Evolutionary conservation across 495 filamentous ascomycete genomes (phyloP).

Genomic region (Neurospora sp.): DNA sequence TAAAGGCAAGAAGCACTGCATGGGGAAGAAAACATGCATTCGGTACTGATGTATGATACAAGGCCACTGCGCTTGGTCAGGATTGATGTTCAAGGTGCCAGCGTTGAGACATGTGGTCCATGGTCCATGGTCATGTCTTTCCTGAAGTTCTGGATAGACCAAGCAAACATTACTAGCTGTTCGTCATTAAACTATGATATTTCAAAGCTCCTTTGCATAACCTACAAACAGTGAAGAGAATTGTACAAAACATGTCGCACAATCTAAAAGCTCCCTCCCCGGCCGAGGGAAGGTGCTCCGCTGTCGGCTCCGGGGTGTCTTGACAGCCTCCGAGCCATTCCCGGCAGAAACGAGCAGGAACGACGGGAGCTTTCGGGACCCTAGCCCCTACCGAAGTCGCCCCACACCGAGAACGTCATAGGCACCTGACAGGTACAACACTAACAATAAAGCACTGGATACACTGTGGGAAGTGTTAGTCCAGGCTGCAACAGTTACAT

Average conservation of each 20-base stretch:
- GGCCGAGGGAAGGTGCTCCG: background rate
- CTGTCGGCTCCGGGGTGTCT: background rate
- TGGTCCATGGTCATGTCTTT: background rate
- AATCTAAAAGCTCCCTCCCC: background rate
- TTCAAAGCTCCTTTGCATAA: background rate
- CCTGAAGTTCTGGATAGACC: slow-evolving; percentile 1
- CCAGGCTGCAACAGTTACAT: background rate
- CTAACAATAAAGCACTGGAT: background rate
- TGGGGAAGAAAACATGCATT: background rate
- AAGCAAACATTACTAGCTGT: background rate
- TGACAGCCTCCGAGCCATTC: background rate
- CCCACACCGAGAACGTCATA: background rate
- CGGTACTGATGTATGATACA: background rate
- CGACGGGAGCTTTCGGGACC: background rate
- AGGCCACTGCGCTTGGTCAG: background rate
- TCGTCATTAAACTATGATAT: background rate
- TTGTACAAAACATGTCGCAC: background rate
- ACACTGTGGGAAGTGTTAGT: background rate
- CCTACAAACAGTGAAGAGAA: background rate
- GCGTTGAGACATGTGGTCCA: background rate
- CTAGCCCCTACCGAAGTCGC: background rate
- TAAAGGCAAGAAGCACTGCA: background rate
- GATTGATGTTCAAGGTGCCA: background rate
- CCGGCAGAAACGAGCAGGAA: background rate
- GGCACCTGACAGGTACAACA: background rate